Evolutionary conservation across 192 early-diverging fungal genomes (phyloP).

Genomic region (Rhizoclosmatium sp.): DNA sequence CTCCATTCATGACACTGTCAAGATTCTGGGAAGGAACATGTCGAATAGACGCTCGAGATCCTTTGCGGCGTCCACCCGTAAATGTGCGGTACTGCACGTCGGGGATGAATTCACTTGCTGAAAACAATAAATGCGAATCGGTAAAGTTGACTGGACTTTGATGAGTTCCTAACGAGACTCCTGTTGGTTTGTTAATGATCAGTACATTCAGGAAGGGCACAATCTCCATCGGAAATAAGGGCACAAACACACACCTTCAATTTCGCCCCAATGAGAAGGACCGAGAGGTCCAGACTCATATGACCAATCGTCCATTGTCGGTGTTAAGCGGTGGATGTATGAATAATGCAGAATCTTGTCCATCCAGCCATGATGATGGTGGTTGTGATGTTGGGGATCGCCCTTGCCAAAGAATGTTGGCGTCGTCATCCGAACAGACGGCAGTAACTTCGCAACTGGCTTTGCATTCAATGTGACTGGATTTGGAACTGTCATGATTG

Average conservation of each 20-base stretch:
- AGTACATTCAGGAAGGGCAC: too few species aligned
- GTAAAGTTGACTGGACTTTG: slow-evolving; percentile 31
- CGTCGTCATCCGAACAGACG: too few species aligned
- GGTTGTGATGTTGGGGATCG: background rate
- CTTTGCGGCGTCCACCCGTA: background rate
- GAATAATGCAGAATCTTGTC: background rate
- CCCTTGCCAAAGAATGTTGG: too few species aligned
- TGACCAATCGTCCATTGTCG: slow-evolving; percentile 7
- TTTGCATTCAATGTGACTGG: too few species aligned
- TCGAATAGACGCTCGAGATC: background rate
- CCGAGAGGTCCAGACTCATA: slow-evolving; percentile 9
- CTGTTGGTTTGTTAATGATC: too few species aligned
- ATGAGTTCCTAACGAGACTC: slow-evolving; percentile 5
- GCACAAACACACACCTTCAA: slow-evolving; percentile 7
- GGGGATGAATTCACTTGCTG: slow-evolving; percentile 23
- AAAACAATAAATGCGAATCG: slow-evolving; percentile 5
- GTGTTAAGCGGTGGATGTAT: background rate
- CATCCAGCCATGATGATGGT: background rate
- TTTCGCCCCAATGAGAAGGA: slow-evolving; percentile 7
- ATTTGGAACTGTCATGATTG: too few species aligned
- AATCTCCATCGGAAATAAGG: too few species aligned
- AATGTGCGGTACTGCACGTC: slow-evolving; percentile 20
- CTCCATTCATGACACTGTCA: background rate
- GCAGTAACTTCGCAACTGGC: too few species aligned
- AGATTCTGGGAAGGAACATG: slow-evolving; percentile 15